A percentile compares a stretch with the other conserved stretches of the same genome.
Conservation (phyloP, 805 yeast genomes). For the Citeromyces matritensis region DNA sequence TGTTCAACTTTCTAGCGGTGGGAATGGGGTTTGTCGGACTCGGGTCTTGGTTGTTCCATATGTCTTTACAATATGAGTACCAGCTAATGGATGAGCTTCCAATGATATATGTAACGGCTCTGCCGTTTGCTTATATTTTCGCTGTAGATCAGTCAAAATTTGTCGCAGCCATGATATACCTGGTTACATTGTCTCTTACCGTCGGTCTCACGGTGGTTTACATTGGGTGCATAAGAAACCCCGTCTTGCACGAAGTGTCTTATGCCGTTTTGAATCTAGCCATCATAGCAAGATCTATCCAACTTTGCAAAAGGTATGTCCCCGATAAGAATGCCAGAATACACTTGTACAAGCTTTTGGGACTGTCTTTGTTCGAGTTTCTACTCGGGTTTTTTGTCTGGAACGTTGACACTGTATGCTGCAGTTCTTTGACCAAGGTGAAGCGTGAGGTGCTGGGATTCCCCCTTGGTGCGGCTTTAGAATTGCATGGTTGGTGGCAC, state of each 20-base stretch:
- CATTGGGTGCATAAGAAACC: constrained; percentile 41
- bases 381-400: constrained; percentile 63
- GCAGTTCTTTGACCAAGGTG: constrained; percentile 38
- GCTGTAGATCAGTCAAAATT: constrained; percentile 7
- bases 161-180: constrained; percentile 5
- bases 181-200: constrained; percentile 7
- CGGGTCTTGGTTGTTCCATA: constrained; percentile 90
- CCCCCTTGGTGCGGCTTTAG: constrained; percentile 75
- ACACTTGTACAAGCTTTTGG: constrained; percentile 41
- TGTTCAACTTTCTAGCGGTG: constrained; percentile 53
- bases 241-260: constrained; percentile 74
- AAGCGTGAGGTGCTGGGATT: constrained; percentile 52
- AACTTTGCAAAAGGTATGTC: constrained; percentile 37
- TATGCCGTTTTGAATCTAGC: constrained; percentile 59
- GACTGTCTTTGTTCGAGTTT: constrained; percentile 46
- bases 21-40: constrained; percentile 82
- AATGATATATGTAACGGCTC: constrained; percentile 91
- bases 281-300: constrained; percentile 43
- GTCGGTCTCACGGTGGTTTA: constrained; percentile 51
- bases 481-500: constrained; percentile 97
- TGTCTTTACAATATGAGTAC: constrained; percentile 78
- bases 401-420: constrained; percentile 75
- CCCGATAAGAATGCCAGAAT: constrained; percentile 25
- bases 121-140: constrained; percentile 41
- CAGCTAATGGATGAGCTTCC: constrained; percentile 89